Conservation (phyloP, 2,329 filamentous ascomycete genomes). For the Trichoderma koningiopsis region DNA sequence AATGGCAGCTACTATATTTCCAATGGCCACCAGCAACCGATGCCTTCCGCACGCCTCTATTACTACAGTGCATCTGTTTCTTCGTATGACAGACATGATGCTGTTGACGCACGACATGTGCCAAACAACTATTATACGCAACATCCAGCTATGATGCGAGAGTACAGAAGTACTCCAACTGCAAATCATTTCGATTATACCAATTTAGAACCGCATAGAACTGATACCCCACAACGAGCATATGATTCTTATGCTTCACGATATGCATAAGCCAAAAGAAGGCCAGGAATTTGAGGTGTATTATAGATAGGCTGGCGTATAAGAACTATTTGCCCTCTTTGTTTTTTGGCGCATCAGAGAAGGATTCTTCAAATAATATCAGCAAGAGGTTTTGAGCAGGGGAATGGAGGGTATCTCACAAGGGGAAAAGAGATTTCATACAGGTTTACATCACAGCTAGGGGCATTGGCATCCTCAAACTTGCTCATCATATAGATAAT, state of each 20-base stretch:
- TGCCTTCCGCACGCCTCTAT: constrained; percentile 2
- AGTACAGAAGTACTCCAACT: constrained; percentile 33
- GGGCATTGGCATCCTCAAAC: neutral
- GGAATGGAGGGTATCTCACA: neutral
- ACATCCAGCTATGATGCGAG: constrained; percentile 42
- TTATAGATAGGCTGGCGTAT: neutral
- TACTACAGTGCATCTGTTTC: constrained; percentile 3
- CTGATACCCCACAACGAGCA: constrained; percentile 8
- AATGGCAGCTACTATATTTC: neutral
- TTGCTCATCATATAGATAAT: neutral
- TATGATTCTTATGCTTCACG: constrained; percentile 51
- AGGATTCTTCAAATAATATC: neutral
- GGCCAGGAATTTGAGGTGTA: neutral
- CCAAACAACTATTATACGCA: constrained; percentile 51
- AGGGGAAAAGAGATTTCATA: neutral
- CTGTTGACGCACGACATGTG: constrained; percentile 49
- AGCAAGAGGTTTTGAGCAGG: neutral
- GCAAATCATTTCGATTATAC: constrained; percentile 29
- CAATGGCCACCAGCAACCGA: neutral
- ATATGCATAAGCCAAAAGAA: constrained; percentile 37
- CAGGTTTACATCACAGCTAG: neutral
- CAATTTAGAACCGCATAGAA: constrained; percentile 7
- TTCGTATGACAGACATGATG: constrained; percentile 44
- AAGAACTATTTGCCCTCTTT: neutral
- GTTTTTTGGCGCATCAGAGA: neutral